Conservation (phyloP, 106 monocot genomes). For the Acorus calamus region DNA sequence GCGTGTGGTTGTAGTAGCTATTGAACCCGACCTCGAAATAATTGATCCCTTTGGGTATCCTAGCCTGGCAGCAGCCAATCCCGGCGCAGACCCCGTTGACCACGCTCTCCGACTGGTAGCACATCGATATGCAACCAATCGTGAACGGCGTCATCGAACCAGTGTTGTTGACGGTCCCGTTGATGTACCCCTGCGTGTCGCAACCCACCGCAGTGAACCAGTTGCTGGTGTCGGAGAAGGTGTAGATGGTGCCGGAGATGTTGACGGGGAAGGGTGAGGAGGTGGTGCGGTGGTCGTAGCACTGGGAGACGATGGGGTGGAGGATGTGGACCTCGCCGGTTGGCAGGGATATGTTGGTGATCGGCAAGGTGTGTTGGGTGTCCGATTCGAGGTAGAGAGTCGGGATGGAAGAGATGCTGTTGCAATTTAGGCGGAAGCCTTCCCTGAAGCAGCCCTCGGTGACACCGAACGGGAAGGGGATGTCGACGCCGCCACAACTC, state of each 20-base stretch:
- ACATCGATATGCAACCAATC: conserved; percentile 22
- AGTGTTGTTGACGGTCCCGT: conserved; percentile 1
- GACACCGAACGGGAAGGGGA: conserved; percentile 33
- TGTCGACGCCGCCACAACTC: conserved; percentile 11
- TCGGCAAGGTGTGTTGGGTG: conserved; percentile 1
- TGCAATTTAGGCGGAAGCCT: conserved; percentile 22
- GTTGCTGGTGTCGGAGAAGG: conserved; percentile 11
- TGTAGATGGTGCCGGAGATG: conserved; percentile 4
- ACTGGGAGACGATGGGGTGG: conserved; percentile 16
- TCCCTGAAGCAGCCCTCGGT: conserved; percentile 14
- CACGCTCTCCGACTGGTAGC: background rate
- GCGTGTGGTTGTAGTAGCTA: conserved; percentile 20
- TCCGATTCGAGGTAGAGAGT: background rate
- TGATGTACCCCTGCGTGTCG: conserved; percentile 21
- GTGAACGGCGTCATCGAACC: conserved; percentile 2
- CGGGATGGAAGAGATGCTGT: background rate
- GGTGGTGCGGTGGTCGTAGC: conserved; percentile 13
- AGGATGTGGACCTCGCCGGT: conserved; percentile 21
- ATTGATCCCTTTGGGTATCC: conserved; percentile 11
- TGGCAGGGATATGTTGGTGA: conserved; percentile 10
- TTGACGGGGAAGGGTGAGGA: conserved; percentile 11
- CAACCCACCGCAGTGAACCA: conserved; percentile 18
- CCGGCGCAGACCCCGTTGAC: background rate
- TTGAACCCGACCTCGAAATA: conserved; percentile 7
- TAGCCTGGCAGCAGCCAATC: conserved; percentile 16